Conservation (phyloP, 2,329 filamentous ascomycete genomes). For the Thelonectria blattea region DNA sequence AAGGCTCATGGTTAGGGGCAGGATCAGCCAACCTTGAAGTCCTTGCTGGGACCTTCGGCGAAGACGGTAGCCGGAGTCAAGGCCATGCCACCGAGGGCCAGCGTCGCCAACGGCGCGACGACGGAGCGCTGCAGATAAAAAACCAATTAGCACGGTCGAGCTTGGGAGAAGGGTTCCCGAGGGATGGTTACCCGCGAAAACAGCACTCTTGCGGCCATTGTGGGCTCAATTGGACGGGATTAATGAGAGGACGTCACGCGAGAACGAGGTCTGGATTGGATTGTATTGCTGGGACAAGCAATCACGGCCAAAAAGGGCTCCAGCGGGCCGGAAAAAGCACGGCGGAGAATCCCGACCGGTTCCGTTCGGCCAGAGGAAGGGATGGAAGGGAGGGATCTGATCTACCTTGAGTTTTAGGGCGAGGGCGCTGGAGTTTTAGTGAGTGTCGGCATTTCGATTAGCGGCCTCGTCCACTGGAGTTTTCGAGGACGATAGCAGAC, state of each 20-base stretch:
- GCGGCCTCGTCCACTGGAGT: background rate
- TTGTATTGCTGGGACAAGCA: constrained; percentile 21
- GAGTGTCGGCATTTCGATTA: constrained; percentile 2
- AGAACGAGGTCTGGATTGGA: constrained; percentile 33
- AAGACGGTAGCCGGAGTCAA: constrained; percentile 54
- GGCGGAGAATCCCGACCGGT: constrained; percentile 37
- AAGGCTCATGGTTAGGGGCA: background rate
- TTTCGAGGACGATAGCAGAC: background rate
- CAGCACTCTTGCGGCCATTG: constrained; percentile 66
- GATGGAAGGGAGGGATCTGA: constrained; percentile 9
- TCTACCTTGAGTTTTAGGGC: too few species aligned
- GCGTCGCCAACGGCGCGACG: constrained; percentile 59
- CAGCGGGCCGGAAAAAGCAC: constrained; percentile 37
- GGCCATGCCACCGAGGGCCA: constrained; percentile 55
- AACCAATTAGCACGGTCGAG: constrained; percentile 39
- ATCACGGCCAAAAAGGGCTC: constrained; percentile 26
- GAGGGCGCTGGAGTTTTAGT: background rate
- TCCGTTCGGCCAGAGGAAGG: constrained; percentile 28
- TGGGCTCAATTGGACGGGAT: constrained; percentile 55
- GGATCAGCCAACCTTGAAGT: constrained; percentile 40
- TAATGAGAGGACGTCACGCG: constrained; percentile 36
- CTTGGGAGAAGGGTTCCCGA: constrained; percentile 18
- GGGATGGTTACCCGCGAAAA: constrained; percentile 56
- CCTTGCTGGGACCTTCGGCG: constrained; percentile 55
- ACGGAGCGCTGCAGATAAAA: constrained; percentile 54